Evolutionary conservation across 768 basidiomycete genomes (phyloP).

Genomic region (Auriscalpium microsporum): DNA sequence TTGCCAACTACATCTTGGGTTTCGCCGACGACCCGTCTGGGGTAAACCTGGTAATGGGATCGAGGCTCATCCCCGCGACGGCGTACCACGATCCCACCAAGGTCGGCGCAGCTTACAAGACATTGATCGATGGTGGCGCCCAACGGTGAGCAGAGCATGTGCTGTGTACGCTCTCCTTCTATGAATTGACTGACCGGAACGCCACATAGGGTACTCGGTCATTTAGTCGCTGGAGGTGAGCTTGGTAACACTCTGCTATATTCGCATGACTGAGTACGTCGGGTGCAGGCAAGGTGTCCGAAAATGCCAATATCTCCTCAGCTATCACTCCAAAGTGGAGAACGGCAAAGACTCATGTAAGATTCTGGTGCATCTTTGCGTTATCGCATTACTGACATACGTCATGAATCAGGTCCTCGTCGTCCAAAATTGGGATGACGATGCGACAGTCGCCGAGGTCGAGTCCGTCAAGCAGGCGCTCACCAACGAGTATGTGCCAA

Average conservation of each 20-base stretch:
- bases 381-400: neutral
- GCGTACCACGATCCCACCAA: neutral
- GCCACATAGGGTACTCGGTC: too few relatives aligned
- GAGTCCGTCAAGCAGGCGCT: neutral
- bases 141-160: neutral
- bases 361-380: neutral
- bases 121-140: constrained; percentile 1
- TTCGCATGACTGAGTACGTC: neutral
- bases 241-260: neutral
- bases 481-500: neutral
- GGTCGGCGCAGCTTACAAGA: constrained; percentile 5
- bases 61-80: constrained; percentile 6
- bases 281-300: constrained; percentile 19
- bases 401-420: neutral
- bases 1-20: neutral
- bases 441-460: neutral
- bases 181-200: too few relatives aligned
- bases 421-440: neutral
- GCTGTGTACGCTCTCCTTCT: too few relatives aligned
- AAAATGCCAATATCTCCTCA: constrained; percentile 24
- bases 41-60: constrained; percentile 4
- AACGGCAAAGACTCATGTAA: constrained; percentile 29
- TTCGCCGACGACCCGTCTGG: constrained; percentile 6
- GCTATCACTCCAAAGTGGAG: constrained; percentile 30
- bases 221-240: constrained; percentile 13